Conservation (phyloP, 2,329 filamentous ascomycete species). For the Sordariomycetes sp. region DNA sequence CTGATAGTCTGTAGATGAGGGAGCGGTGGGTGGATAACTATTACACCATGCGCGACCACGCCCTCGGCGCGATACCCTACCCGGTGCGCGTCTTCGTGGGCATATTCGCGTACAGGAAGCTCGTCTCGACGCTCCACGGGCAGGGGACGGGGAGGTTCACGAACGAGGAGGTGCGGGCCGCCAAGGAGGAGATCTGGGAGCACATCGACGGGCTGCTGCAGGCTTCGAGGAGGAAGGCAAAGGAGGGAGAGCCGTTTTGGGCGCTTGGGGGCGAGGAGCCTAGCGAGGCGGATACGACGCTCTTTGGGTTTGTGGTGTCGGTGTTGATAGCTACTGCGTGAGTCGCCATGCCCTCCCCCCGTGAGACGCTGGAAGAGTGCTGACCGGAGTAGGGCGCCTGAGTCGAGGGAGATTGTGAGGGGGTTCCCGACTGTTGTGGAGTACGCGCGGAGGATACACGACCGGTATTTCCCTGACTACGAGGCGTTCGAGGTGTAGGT, state of each 20-base stretch:
- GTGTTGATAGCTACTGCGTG: slow-evolving; percentile 41
- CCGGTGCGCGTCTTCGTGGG: slow-evolving; percentile 40
- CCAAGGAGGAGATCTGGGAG: slow-evolving; percentile 42
- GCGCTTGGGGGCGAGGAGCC: slow-evolving; percentile 38
- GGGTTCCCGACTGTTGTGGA: slow-evolving; percentile 37
- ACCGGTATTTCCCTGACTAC: slow-evolving; percentile 48
- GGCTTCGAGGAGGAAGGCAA: slow-evolving; percentile 16
- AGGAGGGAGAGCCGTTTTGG: slow-evolving; percentile 38
- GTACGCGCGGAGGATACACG: slow-evolving; percentile 46
- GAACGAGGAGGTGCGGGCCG: slow-evolving; percentile 32
- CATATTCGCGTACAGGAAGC: slow-evolving; percentile 31
- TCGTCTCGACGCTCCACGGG: slow-evolving; percentile 33
- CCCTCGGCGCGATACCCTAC: slow-evolving; percentile 38
- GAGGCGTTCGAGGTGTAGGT: slow-evolving; percentile 19
- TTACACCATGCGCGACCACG: slow-evolving; percentile 42
- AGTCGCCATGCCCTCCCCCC: slow-evolving; percentile 17
- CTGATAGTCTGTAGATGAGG: slow-evolving; percentile 12
- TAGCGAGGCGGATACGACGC: slow-evolving; percentile 43
- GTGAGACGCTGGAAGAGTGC: background rate
- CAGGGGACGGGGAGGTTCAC: slow-evolving; percentile 45
- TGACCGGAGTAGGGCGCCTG: slow-evolving; percentile 29
- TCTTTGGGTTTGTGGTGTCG: slow-evolving; percentile 49
- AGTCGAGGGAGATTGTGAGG: slow-evolving; percentile 30
- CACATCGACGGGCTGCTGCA: slow-evolving; percentile 32
- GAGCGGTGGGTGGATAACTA: slow-evolving; percentile 53